These are phyloP conservation scores for Clavariopsis aquatica DNA, from an alignment of 495 filamentous ascomycete genomes.

Conservation along the genomic window DNA sequence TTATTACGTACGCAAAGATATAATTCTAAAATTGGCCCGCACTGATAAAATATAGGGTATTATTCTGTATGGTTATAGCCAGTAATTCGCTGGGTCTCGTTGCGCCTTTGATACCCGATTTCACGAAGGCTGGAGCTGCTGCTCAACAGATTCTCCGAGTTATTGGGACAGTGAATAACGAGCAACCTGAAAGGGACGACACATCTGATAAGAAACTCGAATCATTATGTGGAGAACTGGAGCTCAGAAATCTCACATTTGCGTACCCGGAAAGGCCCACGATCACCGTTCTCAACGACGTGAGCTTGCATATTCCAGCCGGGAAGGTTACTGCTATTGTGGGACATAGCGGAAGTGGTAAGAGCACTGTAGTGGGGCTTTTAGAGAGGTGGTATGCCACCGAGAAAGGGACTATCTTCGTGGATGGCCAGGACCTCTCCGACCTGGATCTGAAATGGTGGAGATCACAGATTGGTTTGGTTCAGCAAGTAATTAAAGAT, in stretches of 20 bases:
- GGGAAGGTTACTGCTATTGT: conserved; percentile 44
- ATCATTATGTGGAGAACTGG: conserved; percentile 33
- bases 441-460: conserved; percentile 47
- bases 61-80: conserved; percentile 38
- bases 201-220: neutral
- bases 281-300: conserved; percentile 32
- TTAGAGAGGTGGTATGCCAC: conserved; percentile 47
- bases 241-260: conserved; percentile 36
- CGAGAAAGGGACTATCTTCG: conserved; percentile 38
- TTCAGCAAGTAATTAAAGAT: conserved; percentile 33
- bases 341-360: conserved; percentile 41
- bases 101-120: conserved; percentile 29
- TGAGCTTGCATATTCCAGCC: conserved; percentile 36
- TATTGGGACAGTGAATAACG: conserved; percentile 11
- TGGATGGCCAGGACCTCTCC: conserved; percentile 53
- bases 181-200: neutral
- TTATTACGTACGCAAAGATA: conserved; percentile 9
- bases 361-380: conserved; percentile 42
- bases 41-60: conserved; percentile 19
- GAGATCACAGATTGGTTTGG: conserved; percentile 9
- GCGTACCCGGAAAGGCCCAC: conserved; percentile 39
- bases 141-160: conserved; percentile 33
- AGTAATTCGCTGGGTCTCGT: conserved; percentile 29
- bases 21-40: neutral
- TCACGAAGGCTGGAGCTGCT: conserved; percentile 35